A percentile compares a stretch with the other conserved stretches of the same genome.
Evolutionary conservation across 75 land plant species (phyloP).

Genomic region (Pseudotsuga menziesii): DNA sequence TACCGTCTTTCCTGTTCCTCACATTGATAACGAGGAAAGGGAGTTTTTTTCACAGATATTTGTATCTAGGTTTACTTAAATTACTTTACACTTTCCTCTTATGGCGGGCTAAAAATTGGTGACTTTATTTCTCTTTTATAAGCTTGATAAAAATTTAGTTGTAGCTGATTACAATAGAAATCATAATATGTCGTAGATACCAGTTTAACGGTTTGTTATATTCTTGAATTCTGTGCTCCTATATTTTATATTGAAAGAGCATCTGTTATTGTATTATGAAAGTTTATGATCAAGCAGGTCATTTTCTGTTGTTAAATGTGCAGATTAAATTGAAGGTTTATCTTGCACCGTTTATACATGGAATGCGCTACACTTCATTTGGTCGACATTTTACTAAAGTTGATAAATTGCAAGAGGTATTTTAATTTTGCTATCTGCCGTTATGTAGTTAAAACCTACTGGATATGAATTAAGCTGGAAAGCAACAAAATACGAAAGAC

Average conservation of each 20-base stretch:
- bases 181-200: not conserved
- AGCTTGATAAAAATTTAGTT: not conserved
- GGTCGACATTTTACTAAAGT: conserved; percentile 91
- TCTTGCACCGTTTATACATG: conserved; percentile 81
- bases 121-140: not conserved
- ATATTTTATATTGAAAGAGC: not conserved
- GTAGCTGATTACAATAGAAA: not conserved
- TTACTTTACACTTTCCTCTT: too few relatives aligned
- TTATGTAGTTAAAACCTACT: too few relatives aligned
- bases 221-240: not conserved
- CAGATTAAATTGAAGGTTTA: conserved; percentile 65
- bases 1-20: too few relatives aligned
- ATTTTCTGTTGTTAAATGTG: not conserved
- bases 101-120: too few relatives aligned
- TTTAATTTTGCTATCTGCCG: not conserved
- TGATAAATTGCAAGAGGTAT: conserved; percentile 72
- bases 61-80: too few relatives aligned
- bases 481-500: too few relatives aligned
- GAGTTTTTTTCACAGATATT: too few relatives aligned
- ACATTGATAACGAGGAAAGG: too few relatives aligned
- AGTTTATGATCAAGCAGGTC: not conserved
- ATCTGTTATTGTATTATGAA: not conserved
- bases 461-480: too few relatives aligned
- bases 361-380: conserved; percentile 82
- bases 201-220: not conserved